phyloP scores from a whole-genome alignment of 257 asterid genomes.

The Fraxinus quadrangulata region DNA sequence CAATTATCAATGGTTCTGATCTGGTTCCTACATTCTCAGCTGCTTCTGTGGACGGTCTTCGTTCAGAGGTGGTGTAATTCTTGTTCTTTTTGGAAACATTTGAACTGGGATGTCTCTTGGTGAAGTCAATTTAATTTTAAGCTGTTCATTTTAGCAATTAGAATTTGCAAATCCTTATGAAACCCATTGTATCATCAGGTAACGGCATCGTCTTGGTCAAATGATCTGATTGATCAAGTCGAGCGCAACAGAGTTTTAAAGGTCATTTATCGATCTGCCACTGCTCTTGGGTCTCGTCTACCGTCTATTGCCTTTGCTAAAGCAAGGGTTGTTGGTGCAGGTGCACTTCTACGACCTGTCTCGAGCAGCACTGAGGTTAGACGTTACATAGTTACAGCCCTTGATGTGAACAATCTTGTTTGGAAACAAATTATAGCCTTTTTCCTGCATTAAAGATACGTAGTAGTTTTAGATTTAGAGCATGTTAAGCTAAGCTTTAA shows the following conservation, averaged over 20 bases:
- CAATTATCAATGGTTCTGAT: conserved; percentile 81
- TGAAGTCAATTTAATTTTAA: conserved; percentile 13
- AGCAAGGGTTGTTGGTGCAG: conserved; percentile 86
- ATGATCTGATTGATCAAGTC: conserved; percentile 85
- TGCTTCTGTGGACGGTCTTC: conserved; percentile 79
- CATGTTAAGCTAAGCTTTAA: not conserved
- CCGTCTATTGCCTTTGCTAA: conserved; percentile 83
- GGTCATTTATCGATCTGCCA: conserved; percentile 76
- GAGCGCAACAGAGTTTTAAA: conserved; percentile 68
- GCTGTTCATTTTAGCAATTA: conserved; percentile 17
- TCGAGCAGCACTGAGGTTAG: conserved; percentile 81
- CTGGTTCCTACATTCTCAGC: conserved; percentile 85
- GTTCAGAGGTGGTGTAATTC: conserved; percentile 61
- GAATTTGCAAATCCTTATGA: conserved; percentile 17
- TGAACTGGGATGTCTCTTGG: conserved; percentile 1
- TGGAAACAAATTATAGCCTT: not conserved
- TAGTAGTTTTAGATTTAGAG: not conserved
- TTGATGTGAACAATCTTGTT: not conserved
- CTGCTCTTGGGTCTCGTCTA: conserved; percentile 79
- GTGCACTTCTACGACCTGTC: conserved; percentile 87
- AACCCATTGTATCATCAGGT: conserved; percentile 47
- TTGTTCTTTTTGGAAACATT: not conserved
- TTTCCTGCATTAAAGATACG: not conserved
- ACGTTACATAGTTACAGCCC: conserved; percentile 13
- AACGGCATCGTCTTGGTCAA: conserved; percentile 84